Percentiles rank a stretch among this genome's conserved stretches.
phyloP scores from a whole-genome alignment of 495 filamentous ascomycete species.

The Tetracladium setigerum region DNA sequence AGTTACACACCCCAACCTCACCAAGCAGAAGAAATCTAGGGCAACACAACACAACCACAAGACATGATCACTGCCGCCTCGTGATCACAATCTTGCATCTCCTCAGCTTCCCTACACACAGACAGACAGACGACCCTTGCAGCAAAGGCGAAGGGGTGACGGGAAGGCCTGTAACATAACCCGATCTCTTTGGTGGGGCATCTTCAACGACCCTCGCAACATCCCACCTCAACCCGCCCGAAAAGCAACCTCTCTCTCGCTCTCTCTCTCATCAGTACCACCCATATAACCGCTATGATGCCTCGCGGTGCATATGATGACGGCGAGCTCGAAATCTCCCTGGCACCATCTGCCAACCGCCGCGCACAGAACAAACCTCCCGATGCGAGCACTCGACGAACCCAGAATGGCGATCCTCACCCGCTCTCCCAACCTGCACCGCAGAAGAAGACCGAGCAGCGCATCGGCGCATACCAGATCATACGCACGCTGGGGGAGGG shows the following conservation, averaged over 20 bases:
- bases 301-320: slow-evolving; percentile 60
- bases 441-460: slow-evolving; percentile 53
- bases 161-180: no score
- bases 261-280: neutral
- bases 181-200: slow-evolving; percentile 15
- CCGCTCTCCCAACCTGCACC: slow-evolving; percentile 21
- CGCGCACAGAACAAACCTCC: slow-evolving; percentile 28
- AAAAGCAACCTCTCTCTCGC: slow-evolving; percentile 12
- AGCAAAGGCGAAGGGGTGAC: neutral
- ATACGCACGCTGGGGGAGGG: slow-evolving; percentile 90
- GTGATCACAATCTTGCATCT: no score
- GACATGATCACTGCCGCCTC: no score
- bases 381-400: slow-evolving; percentile 17
- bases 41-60: no score
- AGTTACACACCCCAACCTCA: no score
- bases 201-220: neutral
- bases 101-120: no score
- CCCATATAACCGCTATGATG: slow-evolving; percentile 31
- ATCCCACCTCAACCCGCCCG: neutral
- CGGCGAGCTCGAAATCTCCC: slow-evolving; percentile 86
- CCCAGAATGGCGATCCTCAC: slow-evolving; percentile 25
- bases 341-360: slow-evolving; percentile 58
- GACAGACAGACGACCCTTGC: no score
- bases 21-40: no score
- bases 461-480: slow-evolving; percentile 85